phyloP scores from a whole-genome alignment of 305 asterid genomes.

The Fraxinus baroniana region DNA sequence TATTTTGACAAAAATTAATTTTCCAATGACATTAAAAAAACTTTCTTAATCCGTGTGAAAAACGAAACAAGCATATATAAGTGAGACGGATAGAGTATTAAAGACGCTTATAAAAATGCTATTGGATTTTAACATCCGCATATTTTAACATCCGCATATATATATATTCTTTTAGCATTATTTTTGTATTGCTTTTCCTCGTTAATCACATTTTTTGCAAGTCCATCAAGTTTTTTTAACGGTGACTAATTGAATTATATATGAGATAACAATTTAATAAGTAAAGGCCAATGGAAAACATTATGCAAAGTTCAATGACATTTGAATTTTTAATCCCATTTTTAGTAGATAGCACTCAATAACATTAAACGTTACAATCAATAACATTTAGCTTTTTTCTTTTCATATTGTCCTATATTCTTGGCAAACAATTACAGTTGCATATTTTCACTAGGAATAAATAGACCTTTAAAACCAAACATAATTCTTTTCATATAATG shows the following conservation, averaged over 20 bases:
- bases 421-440: not conserved
- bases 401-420: not conserved
- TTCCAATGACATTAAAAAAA: too few species aligned
- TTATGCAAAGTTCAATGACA: not conserved
- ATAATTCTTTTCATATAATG: not conserved
- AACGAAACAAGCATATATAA: too few species aligned
- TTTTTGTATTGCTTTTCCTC: not conserved
- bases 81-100: too few species aligned
- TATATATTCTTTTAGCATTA: not conserved
- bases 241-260: not conserved
- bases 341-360: not conserved
- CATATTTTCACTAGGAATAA: not conserved
- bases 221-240: not conserved
- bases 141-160: not conserved
- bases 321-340: not conserved
- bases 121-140: not conserved
- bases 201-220: not conserved
- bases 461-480: not conserved
- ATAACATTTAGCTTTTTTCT: not conserved
- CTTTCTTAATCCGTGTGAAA: too few species aligned
- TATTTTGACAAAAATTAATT: too few species aligned
- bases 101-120: not conserved
- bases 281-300: not conserved
- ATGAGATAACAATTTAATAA: not conserved
- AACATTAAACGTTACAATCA: not conserved